A percentile compares a stretch with the other conserved stretches of the same genome.
These are phyloP conservation scores for Astrothelium subdiscretum DNA, from an alignment of 495 filamentous ascomycete genomes.

Conservation along the genomic window DNA sequence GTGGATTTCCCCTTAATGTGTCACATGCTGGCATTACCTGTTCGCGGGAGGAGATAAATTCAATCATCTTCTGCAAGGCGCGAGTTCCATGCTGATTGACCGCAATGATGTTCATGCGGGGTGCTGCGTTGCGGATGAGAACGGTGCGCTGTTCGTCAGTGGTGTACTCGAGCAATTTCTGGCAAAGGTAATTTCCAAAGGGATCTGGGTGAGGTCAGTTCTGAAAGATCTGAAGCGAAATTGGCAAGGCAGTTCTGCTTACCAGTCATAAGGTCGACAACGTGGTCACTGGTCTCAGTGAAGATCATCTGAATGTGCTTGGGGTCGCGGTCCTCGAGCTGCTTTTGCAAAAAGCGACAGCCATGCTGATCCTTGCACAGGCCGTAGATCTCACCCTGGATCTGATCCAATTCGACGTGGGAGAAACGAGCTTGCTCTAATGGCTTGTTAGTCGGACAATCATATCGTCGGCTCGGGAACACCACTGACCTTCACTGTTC, in stretches of 20 bases:
- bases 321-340: constrained; percentile 79
- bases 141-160: constrained; percentile 88
- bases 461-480: constrained; percentile 18
- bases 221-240: not conserved
- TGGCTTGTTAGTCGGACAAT: constrained; percentile 25
- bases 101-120: constrained; percentile 79
- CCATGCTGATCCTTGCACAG: constrained; percentile 97
- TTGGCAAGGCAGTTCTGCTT: constrained; percentile 14
- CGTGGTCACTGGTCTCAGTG: constrained; percentile 77
- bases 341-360: constrained; percentile 89
- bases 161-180: constrained; percentile 89
- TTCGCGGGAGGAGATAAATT: constrained; percentile 72
- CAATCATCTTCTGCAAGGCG: constrained; percentile 98
- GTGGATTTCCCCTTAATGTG: not conserved
- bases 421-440: constrained; percentile 53
- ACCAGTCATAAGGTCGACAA: constrained; percentile 93
- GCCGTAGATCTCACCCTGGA: constrained; percentile 67
- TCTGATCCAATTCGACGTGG: constrained; percentile 64
- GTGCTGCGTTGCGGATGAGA: constrained; percentile 76
- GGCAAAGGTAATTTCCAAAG: constrained; percentile 96
- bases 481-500: constrained; percentile 47
- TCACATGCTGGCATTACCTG: constrained; percentile 28
- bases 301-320: constrained; percentile 87
- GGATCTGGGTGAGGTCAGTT: constrained; percentile 47
- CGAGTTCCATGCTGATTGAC: constrained; percentile 94